Evolutionary conservation across 148 eudicot species (phyloP), one percentile per base, ranked within the genome.

Genomic region (Fagopyrum esculentum): DNA sequence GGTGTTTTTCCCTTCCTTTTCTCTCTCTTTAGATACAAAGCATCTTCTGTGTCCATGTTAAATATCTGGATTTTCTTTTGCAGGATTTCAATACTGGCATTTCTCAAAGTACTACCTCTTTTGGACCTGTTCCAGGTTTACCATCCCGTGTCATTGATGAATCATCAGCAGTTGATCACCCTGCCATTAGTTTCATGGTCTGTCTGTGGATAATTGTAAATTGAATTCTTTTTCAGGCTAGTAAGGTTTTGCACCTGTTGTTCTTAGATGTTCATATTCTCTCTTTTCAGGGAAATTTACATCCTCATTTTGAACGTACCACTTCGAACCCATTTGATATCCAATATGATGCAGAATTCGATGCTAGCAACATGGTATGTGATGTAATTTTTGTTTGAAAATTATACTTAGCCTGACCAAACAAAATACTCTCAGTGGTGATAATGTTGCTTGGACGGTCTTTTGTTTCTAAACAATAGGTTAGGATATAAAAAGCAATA

Each of bases 301-400:
- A 73, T 45, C 45, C 82, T 19, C 77, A 76, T 71, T 73, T 76
- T 72, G 80, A 78, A 9, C 79, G 56, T 76, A 89, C 82, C 74
- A 78, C 97, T 74, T 73, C 80, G 79, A 93, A 93, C 64, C 98
- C 98, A 47, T 93, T 93, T 69, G 98, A 93, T 81, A 77, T 84
- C 78, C 83, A 88, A 47, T 83, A 79, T 80, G 91, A 88, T 72
- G 77, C 82, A 66, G 91, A 80, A 75, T 78, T 82, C 54, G 90
- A 85, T 74, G 76, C 85, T 19, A 84, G 83, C 80, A 80, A 82
- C 82, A 81, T 55, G 93, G 98, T 93, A 89, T 55, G 87, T 84
- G 35, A 54, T 40, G n/a, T 29, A 40, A 26, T 61, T 17, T 45
- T 68, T 52, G 30, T 29, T 50, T 8, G 22, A 1, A 19, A 57